A percentile compares a stretch with the other conserved stretches of the same genome.
phyloP scores from a whole-genome alignment of 1,139 yeast species.

The Starmera stellimalicola region DNA sequence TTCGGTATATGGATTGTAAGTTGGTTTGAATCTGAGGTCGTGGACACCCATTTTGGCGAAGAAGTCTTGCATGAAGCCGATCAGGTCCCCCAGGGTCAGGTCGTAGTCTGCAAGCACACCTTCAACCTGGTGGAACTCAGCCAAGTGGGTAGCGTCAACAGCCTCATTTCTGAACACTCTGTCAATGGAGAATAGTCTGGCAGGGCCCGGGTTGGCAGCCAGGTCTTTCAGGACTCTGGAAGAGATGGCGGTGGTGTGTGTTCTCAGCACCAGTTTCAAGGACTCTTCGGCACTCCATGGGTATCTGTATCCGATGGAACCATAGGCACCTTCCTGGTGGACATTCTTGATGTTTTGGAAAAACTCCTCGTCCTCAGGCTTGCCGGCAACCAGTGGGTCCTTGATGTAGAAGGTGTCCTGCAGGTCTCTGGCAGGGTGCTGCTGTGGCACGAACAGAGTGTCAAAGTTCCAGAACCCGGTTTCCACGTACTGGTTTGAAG shows the following conservation, averaged over 20 bases:
- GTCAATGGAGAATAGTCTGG: conserved; percentile 90
- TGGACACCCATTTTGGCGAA: conserved; percentile 96
- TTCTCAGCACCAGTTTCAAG: conserved; percentile 83
- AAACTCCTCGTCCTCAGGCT: conserved; percentile 73
- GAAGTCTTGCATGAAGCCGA: conserved; percentile 97
- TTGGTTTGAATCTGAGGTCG: conserved; percentile 93
- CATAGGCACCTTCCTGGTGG: conserved; percentile 85
- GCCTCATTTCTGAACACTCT: conserved; percentile 99
- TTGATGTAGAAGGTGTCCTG: conserved; percentile 97
- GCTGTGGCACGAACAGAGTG: conserved; percentile 93
- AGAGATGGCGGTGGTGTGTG: conserved; percentile 95
- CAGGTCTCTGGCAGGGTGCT: conserved; percentile 98
- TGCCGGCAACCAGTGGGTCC: conserved; percentile 74
- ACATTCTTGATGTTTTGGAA: conserved; percentile 72
- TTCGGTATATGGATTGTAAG: conserved; percentile 98
- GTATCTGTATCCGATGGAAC: conserved; percentile 95
- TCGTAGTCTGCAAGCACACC: conserved; percentile 98
- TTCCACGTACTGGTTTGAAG: conserved; percentile 95
- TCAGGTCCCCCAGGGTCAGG: conserved; percentile 89
- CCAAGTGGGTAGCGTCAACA: conserved; percentile 99
- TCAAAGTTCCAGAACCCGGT: conserved; percentile 99
- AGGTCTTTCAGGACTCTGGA: conserved; percentile 79
- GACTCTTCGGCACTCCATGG: conserved; percentile 94
- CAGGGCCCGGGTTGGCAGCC: conserved; percentile 85
- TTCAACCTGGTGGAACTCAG: conserved; percentile 98